A percentile compares a stretch with the other conserved stretches of the same genome.
Evolutionary conservation across 2,329 filamentous ascomycete genomes (phyloP).

Genomic region (Ophiostoma pallidulum): DNA sequence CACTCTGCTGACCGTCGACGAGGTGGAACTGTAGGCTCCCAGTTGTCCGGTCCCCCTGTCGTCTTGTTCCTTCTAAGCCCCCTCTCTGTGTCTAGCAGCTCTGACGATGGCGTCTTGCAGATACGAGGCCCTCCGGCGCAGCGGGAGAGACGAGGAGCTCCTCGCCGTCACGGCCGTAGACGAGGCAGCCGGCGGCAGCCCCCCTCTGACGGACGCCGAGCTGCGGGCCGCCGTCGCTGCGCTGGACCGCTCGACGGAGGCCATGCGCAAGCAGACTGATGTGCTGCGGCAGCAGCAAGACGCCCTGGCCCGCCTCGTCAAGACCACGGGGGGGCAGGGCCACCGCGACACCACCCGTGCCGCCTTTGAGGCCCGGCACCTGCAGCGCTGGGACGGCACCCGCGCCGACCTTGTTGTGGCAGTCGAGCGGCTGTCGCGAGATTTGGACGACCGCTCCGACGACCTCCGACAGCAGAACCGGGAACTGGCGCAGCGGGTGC

Average conservation of each 20-base stretch:
- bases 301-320: constrained; percentile 45
- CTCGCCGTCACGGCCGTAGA: constrained; percentile 22
- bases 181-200: constrained; percentile 20
- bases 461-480: constrained; percentile 44
- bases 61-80: background rate
- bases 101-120: constrained; percentile 24
- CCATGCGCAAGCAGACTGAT: constrained; percentile 55
- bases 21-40: constrained; percentile 43
- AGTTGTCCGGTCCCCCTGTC: too few relatives aligned
- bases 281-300: constrained; percentile 52
- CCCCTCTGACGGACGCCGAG: constrained; percentile 49
- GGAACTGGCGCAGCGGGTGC: constrained; percentile 34
- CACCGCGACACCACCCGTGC: constrained; percentile 26
- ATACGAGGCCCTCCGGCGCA: constrained; percentile 39
- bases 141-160: constrained; percentile 38
- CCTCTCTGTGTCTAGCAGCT: background rate
- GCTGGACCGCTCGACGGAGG: constrained; percentile 53
- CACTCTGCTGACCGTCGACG: constrained; percentile 44
- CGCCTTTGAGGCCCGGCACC: constrained; percentile 26
- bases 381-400: constrained; percentile 31
- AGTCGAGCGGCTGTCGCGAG: constrained; percentile 40
- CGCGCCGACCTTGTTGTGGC: constrained; percentile 32
- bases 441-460: constrained; percentile 34
- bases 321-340: constrained; percentile 27
- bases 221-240: constrained; percentile 52